phyloP scores from a whole-genome alignment of 2,329 filamentous ascomycete species.

The Xylariaceae sp. region DNA sequence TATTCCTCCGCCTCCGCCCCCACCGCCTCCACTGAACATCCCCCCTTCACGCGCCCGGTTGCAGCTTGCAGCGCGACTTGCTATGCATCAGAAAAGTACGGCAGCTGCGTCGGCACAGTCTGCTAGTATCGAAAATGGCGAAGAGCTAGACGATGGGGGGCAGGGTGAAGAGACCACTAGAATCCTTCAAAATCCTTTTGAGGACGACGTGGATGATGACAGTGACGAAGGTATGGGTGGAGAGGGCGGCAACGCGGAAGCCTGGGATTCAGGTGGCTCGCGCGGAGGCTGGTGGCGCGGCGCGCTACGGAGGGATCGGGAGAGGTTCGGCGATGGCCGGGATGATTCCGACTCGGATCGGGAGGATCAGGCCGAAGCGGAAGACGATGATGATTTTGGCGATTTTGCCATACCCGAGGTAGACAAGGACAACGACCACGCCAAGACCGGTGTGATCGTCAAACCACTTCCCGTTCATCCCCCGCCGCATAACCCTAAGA shows the following conservation, averaged over 20 bases:
- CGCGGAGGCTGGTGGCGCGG: slow-evolving; percentile 58
- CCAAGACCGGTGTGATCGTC: slow-evolving; percentile 49
- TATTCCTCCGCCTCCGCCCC: slow-evolving; percentile 64
- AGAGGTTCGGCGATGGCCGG: slow-evolving; percentile 48
- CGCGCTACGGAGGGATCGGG: slow-evolving; percentile 42
- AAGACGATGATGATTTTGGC: slow-evolving; percentile 55
- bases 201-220: slow-evolving; percentile 56
- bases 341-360: slow-evolving; percentile 54
- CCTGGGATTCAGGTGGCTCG: slow-evolving; percentile 39
- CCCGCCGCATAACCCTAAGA: slow-evolving; percentile 45
- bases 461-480: slow-evolving; percentile 62
- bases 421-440: slow-evolving; percentile 39
- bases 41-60: slow-evolving; percentile 85
- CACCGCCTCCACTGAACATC: slow-evolving; percentile 82
- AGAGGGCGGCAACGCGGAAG: slow-evolving; percentile 46
- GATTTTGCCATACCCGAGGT: slow-evolving; percentile 71
- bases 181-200: slow-evolving; percentile 43
- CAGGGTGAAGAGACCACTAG: slow-evolving; percentile 29
- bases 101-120: slow-evolving; percentile 49
- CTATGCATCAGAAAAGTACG: slow-evolving; percentile 72
- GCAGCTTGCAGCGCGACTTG: slow-evolving; percentile 87
- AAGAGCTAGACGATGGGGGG: slow-evolving; percentile 43
- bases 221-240: slow-evolving; percentile 47
- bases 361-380: slow-evolving; percentile 32
- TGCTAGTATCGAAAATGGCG: slow-evolving; percentile 48